Evolutionary conservation across 2,329 filamentous ascomycete species (phyloP).

Genomic region (Grosmannia clavigera): DNA sequence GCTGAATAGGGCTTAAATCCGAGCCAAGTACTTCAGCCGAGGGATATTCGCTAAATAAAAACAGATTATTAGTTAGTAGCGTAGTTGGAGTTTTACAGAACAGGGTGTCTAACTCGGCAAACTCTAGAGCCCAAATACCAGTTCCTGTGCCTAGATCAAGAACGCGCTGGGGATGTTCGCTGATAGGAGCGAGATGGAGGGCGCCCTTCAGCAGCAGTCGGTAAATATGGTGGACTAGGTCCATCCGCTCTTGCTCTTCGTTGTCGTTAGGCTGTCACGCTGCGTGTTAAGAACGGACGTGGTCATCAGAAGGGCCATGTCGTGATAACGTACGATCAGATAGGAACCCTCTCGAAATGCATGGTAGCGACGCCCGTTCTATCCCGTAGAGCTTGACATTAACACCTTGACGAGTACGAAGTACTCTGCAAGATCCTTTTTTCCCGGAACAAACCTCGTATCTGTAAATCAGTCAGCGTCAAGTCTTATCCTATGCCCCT

Average conservation of each 20-base stretch:
- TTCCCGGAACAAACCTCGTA: background rate
- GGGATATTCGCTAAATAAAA: background rate
- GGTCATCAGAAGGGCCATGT: background rate
- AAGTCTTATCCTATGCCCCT: too few species aligned
- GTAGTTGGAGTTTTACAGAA: too few species aligned
- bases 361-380: conserved; percentile 4
- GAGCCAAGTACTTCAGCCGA: conserved; percentile 44
- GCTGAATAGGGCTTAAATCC: conserved; percentile 56
- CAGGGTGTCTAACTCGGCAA: conserved; percentile 27
- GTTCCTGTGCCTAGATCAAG: conserved; percentile 35
- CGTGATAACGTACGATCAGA: background rate
- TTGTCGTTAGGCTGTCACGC: conserved; percentile 1
- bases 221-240: conserved; percentile 32
- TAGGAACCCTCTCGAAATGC: conserved; percentile 1
- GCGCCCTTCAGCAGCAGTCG: conserved; percentile 32
- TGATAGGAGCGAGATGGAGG: conserved; percentile 30
- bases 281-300: background rate
- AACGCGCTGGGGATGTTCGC: conserved; percentile 28
- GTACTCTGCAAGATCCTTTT: too few species aligned
- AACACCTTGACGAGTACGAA: background rate
- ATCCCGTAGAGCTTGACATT: background rate
- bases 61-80: too few species aligned
- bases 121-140: conserved; percentile 54
- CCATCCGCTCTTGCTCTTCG: conserved; percentile 2
- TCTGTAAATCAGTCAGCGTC: background rate